Percentiles rank a stretch among this genome's conserved stretches.
phyloP scores from a whole-genome alignment of 805 yeast genomes.

The Candida piceae region DNA sequence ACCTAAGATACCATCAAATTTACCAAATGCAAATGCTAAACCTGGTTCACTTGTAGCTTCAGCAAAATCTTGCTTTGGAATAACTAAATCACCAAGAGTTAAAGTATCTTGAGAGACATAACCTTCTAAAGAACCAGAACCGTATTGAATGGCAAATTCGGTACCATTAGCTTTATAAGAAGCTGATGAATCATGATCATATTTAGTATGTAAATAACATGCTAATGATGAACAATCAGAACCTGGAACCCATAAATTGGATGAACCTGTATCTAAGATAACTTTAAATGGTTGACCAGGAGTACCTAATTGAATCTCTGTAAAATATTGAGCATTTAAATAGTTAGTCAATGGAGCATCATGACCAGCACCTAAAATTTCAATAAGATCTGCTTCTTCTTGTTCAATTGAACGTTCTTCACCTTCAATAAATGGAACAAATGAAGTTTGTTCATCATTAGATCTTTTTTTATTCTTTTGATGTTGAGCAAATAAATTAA shows the following conservation, averaged over 20 bases:
- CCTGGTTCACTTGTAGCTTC: conserved; percentile 98
- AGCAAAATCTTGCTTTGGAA: conserved; percentile 89
- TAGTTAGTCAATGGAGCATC: conserved; percentile 88
- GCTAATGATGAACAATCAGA: conserved; percentile 87
- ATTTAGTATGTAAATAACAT: conserved; percentile 89
- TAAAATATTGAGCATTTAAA: conserved; percentile 91
- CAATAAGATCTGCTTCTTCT: conserved; percentile 12
- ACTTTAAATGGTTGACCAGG: conserved; percentile 94
- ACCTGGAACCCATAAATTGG: conserved; percentile 96
- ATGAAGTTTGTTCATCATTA: conserved; percentile 22
- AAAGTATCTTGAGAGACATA: conserved; percentile 83
- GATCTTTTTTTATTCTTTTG: conserved; percentile 29
- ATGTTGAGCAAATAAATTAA: conserved; percentile 33
- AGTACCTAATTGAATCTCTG: conserved; percentile 87
- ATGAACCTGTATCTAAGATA: conserved; percentile 91
- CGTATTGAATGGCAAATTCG: conserved; percentile 81
- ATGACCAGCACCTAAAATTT: conserved; percentile 52
- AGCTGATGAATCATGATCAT: conserved; percentile 77
- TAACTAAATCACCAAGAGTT: conserved; percentile 74
- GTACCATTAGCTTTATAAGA: conserved; percentile 85
- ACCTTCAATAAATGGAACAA: conserved; percentile 39
- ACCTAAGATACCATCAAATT: conserved; percentile 96
- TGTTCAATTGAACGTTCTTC: conserved; percentile 3
- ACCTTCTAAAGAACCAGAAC: conserved; percentile 91
- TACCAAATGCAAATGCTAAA: conserved; percentile 95